Base-by-base conservation (phyloP, 2,329 filamentous ascomycete species). In the Colletotrichum eleusines region DNA sequence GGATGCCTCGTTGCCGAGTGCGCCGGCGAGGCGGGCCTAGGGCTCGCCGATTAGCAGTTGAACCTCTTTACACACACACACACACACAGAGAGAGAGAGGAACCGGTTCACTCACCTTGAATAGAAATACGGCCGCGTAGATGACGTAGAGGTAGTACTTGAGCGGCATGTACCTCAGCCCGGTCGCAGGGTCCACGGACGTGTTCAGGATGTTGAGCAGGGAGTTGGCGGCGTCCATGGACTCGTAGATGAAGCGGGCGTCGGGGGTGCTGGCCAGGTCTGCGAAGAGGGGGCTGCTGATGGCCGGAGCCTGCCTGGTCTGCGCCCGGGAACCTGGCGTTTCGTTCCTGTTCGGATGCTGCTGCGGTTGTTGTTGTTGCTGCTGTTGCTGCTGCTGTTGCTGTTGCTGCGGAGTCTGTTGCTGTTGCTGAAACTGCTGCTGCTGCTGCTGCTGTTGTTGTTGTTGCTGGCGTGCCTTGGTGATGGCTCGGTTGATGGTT, bases 211-310 rank as follows among this genome's bases (percentile, higher is more conserved):
- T 89, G 20, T 84, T 86, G 18, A 91, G 80, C 23, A 91, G 84
- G 0, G 87, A 86, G 75, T 90, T 90, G 0, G 89, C 89, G 2
- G 89, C 88, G 73, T 90, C 88, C 9, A 91, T 84, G 2, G 88
- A 88, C 76, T 90, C 89, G 76, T 90, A 91, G 67, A 91, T 90
- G 77, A 91, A 91, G 7, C 89, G 84, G 6, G 89, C 88, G 75
- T 91, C 89, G 7, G 88, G 88, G 66, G 88, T 87, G 0, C 86
- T 86, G 6, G 88, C 87, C 3, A 90, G 82, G 66, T 89, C 87
- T 59, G 81, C 83, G 75, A 86, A 88, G 8, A 63, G 63, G 14
- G 68, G 64, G 18, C 26, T 54, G 23, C 46, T 63, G n/a, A 62
- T 67, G 6, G 51, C 20, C 1, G 67, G 42, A 9, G 63, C 33